Evolutionary conservation across 1,139 yeast species (phyloP).

Genomic region (Geotrichum australiense): DNA sequence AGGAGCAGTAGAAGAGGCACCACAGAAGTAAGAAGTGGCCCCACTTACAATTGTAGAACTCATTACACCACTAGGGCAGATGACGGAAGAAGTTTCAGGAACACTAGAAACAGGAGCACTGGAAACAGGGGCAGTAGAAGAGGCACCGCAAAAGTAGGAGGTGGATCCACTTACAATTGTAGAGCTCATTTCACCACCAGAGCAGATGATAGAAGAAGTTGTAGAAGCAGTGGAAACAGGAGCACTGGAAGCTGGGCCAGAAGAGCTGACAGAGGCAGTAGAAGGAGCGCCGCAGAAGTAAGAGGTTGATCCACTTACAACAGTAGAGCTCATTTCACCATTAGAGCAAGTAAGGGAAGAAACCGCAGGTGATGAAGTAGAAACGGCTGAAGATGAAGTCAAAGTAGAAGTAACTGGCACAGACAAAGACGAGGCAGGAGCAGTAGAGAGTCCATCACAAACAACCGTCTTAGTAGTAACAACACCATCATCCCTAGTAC

Average conservation of each 20-base stretch:
- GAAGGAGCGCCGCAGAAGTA: too few species aligned
- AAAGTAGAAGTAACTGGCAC: background rate
- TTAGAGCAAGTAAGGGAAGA: too few species aligned
- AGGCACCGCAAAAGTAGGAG: background rate
- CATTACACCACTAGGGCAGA: background rate
- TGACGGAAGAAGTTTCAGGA: slow-evolving; percentile 1
- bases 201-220: background rate
- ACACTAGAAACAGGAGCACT: slow-evolving; percentile 3
- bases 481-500: too few species aligned
- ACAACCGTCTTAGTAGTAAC: too few species aligned
- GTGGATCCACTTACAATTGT: too few species aligned
- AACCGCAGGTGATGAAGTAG: background rate
- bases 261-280: too few species aligned
- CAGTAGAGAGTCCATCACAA: too few species aligned
- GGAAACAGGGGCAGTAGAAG: slow-evolving; percentile 12
- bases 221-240: slow-evolving; percentile 16
- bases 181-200: background rate
- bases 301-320: too few species aligned
- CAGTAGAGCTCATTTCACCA: too few species aligned
- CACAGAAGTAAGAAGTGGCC: background rate
- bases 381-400: background rate
- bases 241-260: too few species aligned
- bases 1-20: background rate
- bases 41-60: too few species aligned
- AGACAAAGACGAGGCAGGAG: background rate